Evolutionary conservation across 257 asterid species (phyloP).

Genomic region (Echites panduratus): DNA sequence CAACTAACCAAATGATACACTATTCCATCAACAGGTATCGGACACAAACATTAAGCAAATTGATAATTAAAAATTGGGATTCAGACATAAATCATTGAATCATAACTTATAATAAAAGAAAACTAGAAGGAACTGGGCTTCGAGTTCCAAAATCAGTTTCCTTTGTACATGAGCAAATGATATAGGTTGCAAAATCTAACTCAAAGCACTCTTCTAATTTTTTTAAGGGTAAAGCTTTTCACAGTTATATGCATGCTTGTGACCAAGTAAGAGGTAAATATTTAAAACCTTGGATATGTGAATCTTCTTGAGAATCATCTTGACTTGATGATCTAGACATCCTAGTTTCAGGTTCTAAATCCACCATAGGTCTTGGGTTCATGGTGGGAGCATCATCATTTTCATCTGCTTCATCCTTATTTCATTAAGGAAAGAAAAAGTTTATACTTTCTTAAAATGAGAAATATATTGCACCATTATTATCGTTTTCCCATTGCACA

Average conservation of each 20-base stretch:
- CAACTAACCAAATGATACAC: background rate
- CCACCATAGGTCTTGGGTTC: slow-evolving; percentile 37
- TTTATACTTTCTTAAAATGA: slow-evolving; percentile 9
- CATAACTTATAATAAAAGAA: background rate
- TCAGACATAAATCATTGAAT: background rate
- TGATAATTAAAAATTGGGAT: background rate
- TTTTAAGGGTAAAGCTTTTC: background rate
- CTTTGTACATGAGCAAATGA: slow-evolving; percentile 3
- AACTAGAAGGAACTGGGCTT: background rate
- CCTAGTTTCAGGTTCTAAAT: slow-evolving; percentile 39
- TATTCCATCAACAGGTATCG: background rate
- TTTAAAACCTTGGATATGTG: slow-evolving; percentile 46
- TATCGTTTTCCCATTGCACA: slow-evolving; percentile 6
- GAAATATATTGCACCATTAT: slow-evolving; percentile 8
- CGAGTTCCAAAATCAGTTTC: background rate
- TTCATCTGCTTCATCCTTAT: slow-evolving; percentile 41
- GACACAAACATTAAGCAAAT: background rate
- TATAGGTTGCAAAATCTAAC: slow-evolving; percentile 2
- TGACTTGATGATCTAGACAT: slow-evolving; percentile 35
- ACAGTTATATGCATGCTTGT: background rate
- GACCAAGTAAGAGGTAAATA: background rate
- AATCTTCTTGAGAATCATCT: slow-evolving; percentile 46
- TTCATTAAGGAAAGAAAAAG: slow-evolving; percentile 34
- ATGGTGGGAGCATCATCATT: slow-evolving; percentile 26
- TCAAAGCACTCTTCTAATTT: background rate